Conservation (phyloP, 345 rosid species). For the Populus tremula region DNA sequence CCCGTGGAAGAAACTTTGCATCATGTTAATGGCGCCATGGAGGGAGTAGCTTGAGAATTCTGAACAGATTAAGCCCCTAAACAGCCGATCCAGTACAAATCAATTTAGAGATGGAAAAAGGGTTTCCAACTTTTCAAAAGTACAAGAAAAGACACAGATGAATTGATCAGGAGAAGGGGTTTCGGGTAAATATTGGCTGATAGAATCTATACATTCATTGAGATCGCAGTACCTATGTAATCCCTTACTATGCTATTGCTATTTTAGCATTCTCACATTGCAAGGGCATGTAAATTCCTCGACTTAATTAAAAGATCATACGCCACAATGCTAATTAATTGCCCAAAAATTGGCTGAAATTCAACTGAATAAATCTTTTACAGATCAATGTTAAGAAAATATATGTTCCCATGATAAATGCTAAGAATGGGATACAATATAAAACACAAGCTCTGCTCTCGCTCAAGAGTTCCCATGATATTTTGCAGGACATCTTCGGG, state of each 20-base stretch:
- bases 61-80: not conserved
- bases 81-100: not conserved
- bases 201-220: not conserved
- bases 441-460: not conserved
- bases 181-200: not conserved
- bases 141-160: no score
- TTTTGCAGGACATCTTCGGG: conserved; percentile 6
- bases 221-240: not conserved
- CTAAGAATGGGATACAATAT: conserved; percentile 2
- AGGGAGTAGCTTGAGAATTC: not conserved
- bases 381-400: not conserved
- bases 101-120: not conserved
- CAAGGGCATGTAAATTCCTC: not conserved
- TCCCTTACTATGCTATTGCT: not conserved
- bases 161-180: not conserved
- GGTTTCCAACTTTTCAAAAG: not conserved
- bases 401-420: not conserved
- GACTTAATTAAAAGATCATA: not conserved
- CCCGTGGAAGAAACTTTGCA: no score
- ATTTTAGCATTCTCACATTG: not conserved
- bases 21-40: not conserved
- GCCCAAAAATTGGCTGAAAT: not conserved
- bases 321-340: not conserved
- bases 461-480: not conserved
- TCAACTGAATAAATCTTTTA: not conserved